Evolutionary conservation across 2,329 filamentous ascomycete genomes (phyloP), one percentile per base, ranked within the genome.

Genomic region (Lachnellula subtilissima): DNA sequence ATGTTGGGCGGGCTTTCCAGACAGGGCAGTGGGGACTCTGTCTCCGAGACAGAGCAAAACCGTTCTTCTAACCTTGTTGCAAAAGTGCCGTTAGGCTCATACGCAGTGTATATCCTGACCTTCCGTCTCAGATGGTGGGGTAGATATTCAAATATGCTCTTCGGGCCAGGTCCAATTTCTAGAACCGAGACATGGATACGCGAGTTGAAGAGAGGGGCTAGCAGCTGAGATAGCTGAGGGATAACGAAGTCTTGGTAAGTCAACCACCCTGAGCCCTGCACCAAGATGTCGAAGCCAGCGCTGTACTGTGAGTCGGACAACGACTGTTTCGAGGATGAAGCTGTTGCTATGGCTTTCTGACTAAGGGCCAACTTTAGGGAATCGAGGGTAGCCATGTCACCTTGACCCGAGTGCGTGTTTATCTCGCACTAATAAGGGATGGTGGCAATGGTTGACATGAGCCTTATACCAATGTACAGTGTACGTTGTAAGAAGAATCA

Each of bases 91-190:
- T 63, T 64, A 22, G 61, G 62, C 54, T 63, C 82, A 55, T 78
- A 79, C 19, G 82, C 82, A 56, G 66, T 64, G 62, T 86, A 85
- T 63, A 48, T 75, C 7, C n/a, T 71, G 55, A 85, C 67, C 48
- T 74, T 78, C 5, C 60, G 62, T 67, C 73, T 76, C 39, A 77
- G 49, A 58, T 28, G 32, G 8, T 35, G 14, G 3, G 82, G 78
- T 17, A 86, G 69, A 64, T 73, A 50, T 54, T 70, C 77, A 48
- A 86, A 71, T 6, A 86, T 62, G 61, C 74, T 85, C 66, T 76
- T 72, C 0, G 79, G 76, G 8, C 83, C 83, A 0, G 84, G 80
- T 60, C 81, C 81, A 50, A 86, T 78, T 62, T 86, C 84, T 5
- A 86, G 72, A 15, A 78, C 75, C 3, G 82, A 84, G 58, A 85